Percentiles rank a stretch among this genome's conserved stretches.
Conservation (phyloP, 345 rosid genomes). For the Kernera saxatilis region DNA sequence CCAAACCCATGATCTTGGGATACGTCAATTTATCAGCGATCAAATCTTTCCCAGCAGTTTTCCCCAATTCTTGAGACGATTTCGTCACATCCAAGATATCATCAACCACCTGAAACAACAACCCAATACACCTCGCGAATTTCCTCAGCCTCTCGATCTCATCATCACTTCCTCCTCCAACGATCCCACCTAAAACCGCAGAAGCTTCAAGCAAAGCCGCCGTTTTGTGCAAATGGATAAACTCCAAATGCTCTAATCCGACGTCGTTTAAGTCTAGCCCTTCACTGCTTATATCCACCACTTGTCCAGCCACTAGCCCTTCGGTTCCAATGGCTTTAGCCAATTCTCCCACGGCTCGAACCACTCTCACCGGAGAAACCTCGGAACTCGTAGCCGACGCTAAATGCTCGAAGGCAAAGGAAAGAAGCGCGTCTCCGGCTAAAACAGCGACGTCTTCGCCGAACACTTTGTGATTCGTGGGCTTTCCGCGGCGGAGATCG, state of each 20-base stretch:
- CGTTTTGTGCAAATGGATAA: slow-evolving; percentile 81
- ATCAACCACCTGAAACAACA: slow-evolving; percentile 93
- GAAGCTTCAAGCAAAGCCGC: slow-evolving; percentile 75
- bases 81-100: slow-evolving; percentile 89
- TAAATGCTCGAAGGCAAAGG: slow-evolving; percentile 73
- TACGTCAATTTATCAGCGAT: slow-evolving; percentile 76
- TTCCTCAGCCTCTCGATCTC: slow-evolving; percentile 70
- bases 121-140: slow-evolving; percentile 65
- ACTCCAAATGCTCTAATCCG: slow-evolving; percentile 71
- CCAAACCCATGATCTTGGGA: slow-evolving; percentile 83
- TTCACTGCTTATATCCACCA: slow-evolving; percentile 70
- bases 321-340: slow-evolving; percentile 60
- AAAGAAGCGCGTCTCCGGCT: slow-evolving; percentile 84
- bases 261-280: slow-evolving; percentile 39
- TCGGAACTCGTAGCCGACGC: slow-evolving; percentile 39
- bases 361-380: slow-evolving; percentile 43
- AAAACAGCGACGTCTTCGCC: slow-evolving; percentile 84
- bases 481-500: slow-evolving; percentile 91
- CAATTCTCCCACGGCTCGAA: slow-evolving; percentile 62
- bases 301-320: slow-evolving; percentile 88
- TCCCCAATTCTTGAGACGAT: slow-evolving; percentile 77
- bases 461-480: slow-evolving; percentile 79
- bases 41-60: slow-evolving; percentile 95
- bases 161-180: slow-evolving; percentile 70
- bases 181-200: slow-evolving; percentile 73